Percentiles rank a stretch among this genome's conserved stretches.
Evolutionary conservation across 768 basidiomycete species (phyloP).

Genomic region (Mycena crocata): DNA sequence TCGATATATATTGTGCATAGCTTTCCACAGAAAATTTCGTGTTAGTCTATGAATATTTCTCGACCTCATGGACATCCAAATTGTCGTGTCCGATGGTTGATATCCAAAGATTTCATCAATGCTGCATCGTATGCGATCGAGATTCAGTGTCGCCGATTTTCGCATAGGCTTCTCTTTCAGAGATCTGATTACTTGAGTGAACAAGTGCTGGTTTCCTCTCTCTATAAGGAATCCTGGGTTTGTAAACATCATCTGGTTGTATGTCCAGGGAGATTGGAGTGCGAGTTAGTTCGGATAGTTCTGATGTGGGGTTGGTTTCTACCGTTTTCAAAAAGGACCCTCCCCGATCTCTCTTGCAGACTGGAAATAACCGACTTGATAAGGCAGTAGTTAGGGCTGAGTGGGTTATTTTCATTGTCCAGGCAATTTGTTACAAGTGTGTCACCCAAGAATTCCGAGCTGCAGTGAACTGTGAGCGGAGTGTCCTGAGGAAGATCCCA

Average conservation of each 20-base stretch:
- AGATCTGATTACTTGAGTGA: background rate
- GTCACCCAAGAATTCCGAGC: background rate
- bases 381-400: background rate
- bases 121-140: background rate
- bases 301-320: background rate
- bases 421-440: background rate
- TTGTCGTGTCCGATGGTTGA: background rate
- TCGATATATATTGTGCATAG: background rate
- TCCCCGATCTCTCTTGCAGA: constrained; percentile 7
- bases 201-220: too few relatives aligned
- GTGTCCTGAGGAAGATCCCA: too few relatives aligned
- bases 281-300: background rate
- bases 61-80: constrained; percentile 3
- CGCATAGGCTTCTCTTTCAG: background rate
- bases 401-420: background rate
- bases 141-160: background rate
- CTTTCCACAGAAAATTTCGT: background rate
- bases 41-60: background rate
- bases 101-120: background rate
- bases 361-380: background rate
- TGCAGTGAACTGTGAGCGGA: background rate
- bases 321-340: background rate
- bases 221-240: background rate
- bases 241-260: background rate
- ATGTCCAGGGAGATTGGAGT: background rate